Base-by-base conservation (phyloP, 176 grass and related monocot genomes). In the Guadua angustifolia region DNA sequence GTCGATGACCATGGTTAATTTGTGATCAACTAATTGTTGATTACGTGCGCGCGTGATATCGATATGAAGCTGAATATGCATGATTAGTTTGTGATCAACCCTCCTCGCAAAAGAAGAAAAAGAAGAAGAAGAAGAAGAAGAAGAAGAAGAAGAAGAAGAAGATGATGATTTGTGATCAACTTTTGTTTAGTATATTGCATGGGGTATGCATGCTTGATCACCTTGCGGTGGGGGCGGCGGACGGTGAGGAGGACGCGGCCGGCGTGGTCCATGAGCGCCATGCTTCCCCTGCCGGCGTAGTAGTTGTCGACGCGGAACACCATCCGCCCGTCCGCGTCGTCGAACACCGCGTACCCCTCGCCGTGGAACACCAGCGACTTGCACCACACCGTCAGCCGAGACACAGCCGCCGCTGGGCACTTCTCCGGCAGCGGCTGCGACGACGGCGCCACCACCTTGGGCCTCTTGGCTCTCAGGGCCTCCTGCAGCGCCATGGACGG, bases 331-430 rank as follows among this genome's bases (percentile, higher is more conserved):
- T 90, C 66, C 5, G 81, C 82, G 60, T 91, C 88, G 44, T 93
- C 88, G 60, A 85, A 93, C 16, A 88, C 91, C 6, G 88, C 79
- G 71, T 93, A 93, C 4, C 91, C 91, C 5, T 93, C 24, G 16
- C 91, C 85, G 51, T 90, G 59, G 85, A 93, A 90, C 32, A 93
- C 82, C 59, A 93, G 85, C 69, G 91, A 93, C 78, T 90, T 90
- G 82, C 91, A 86, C 88, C 91, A 93, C 49, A 93, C 91, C 50
- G 91, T 90, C 17, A 90, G 88, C 5, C 62, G 43, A 8, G 63
- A 71, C 17, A 69, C 66, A 26, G 73, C 53, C 21, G 61, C 8
- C 26, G 77, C 4, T 10, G 63, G 10, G 1, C 43, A 38, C 11
- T n/a, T 18, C 52, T 21, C 52, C 52, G 52, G 52, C 17, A 56